A percentile compares a stretch with the other conserved stretches of the same genome.
Evolutionary conservation across 2,329 filamentous ascomycete species (phyloP).

Genomic region (Penicillium oxalicum): DNA sequence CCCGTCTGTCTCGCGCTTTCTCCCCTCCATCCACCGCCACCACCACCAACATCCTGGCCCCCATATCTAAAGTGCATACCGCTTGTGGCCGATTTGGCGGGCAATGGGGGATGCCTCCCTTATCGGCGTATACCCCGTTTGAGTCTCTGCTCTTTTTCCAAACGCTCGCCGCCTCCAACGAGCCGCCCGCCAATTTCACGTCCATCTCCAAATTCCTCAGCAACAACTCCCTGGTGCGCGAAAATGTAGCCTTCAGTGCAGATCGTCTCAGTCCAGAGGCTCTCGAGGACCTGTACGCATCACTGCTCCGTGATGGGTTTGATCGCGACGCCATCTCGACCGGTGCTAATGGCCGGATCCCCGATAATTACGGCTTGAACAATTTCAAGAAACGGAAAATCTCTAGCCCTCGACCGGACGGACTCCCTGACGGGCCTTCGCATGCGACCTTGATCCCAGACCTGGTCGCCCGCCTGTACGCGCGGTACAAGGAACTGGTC

Average conservation of each 20-base stretch:
- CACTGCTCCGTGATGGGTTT: slow-evolving; percentile 69
- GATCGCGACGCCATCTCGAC: slow-evolving; percentile 34
- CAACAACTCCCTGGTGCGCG: slow-evolving; percentile 65
- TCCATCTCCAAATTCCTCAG: slow-evolving; percentile 69
- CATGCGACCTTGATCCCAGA: slow-evolving; percentile 63
- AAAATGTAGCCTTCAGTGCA: slow-evolving; percentile 65
- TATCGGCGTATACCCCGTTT: slow-evolving; percentile 70
- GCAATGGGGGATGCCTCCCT: slow-evolving; percentile 52
- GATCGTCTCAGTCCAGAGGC: slow-evolving; percentile 69
- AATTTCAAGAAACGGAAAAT: slow-evolving; percentile 70
- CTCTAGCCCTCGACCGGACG: slow-evolving; percentile 57
- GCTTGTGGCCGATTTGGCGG: slow-evolving; percentile 34
- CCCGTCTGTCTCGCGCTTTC: not conserved
- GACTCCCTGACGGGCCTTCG: slow-evolving; percentile 60
- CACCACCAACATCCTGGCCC: slow-evolving; percentile 31
- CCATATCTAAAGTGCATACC: slow-evolving; percentile 28
- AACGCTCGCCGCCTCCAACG: slow-evolving; percentile 63
- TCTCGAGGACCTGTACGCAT: slow-evolving; percentile 70
- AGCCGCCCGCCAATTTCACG: slow-evolving; percentile 60
- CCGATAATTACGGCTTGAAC: slow-evolving; percentile 31
- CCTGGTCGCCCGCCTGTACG: slow-evolving; percentile 68
- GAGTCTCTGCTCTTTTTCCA: slow-evolving; percentile 84
- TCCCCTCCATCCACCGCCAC: slow-evolving; percentile 1
- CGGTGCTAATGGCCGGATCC: slow-evolving; percentile 18
- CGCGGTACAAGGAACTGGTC: slow-evolving; percentile 63